Conservation (phyloP, 768 basidiomycete species). For the Mycena indigotica region DNA sequence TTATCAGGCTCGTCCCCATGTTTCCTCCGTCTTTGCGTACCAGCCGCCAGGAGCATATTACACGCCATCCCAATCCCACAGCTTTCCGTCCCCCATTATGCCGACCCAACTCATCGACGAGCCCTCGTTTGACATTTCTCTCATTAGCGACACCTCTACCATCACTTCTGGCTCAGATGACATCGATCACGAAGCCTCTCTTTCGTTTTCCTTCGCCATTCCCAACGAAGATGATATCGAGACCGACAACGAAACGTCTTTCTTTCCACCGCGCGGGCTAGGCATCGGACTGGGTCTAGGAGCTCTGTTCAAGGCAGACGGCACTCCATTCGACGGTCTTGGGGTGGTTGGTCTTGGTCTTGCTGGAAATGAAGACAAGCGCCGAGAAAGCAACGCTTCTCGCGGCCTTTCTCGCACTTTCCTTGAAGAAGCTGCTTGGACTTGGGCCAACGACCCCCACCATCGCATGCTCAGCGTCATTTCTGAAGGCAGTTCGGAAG, state of each 20-base stretch:
- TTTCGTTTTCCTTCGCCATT: slow-evolving; percentile 3
- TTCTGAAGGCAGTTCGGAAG: slow-evolving; percentile 1
- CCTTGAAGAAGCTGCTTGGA: slow-evolving; percentile 17
- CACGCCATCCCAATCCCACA: neutral
- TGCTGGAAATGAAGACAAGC: neutral
- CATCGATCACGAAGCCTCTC: slow-evolving; percentile 6
- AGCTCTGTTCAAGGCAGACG: slow-evolving; percentile 17
- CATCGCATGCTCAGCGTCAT: slow-evolving; percentile 14
- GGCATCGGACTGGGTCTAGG: slow-evolving; percentile 19
- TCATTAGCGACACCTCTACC: slow-evolving; percentile 18
- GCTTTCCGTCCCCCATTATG: neutral
- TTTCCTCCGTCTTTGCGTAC: slow-evolving; percentile 15
- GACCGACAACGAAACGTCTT: neutral
- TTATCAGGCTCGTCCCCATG: slow-evolving; percentile 6
- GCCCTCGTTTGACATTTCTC: slow-evolving; percentile 19
- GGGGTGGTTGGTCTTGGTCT: slow-evolving; percentile 10
- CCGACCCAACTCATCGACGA: neutral
- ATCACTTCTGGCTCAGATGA: neutral
- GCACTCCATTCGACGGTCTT: slow-evolving; percentile 19
- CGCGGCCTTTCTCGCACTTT: slow-evolving; percentile 16
- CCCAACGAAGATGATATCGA: neutral
- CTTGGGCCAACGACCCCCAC: slow-evolving; percentile 14
- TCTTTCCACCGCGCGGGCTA: neutral
- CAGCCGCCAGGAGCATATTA: slow-evolving; percentile 12
- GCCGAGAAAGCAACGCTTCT: neutral